Base-by-base conservation (phyloP, 1,139 yeast genomes). In the Suhomyces maxii region DNA sequence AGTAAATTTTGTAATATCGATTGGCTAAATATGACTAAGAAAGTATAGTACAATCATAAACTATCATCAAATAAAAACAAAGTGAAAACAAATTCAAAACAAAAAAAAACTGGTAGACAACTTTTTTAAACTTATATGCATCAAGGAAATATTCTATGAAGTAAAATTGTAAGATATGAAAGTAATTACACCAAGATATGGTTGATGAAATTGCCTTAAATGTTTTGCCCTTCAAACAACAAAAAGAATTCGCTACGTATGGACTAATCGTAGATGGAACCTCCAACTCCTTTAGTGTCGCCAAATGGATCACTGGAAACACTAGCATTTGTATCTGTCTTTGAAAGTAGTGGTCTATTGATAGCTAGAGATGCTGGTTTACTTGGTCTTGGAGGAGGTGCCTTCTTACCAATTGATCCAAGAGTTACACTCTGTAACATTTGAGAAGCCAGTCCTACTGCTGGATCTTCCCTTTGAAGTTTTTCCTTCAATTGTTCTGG, bases 221-320 rank as follows among this genome's bases (percentile, higher is more conserved):
- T 18, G 23, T 18, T 6, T 18, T 18, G 23, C 6, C 6, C 6
- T 18, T 18, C 23, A 18, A 18, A 18, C 3, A 18, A 3, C 3
- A 18, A 18, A 18, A 18, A 3, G 23, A 18, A 18, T 3, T 18
- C 23, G 23, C 23, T 18, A 6, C 6, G 6, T 2, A 26, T 30
- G 33, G n/a, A 26, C 25, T 33, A 61, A 39, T 58, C 59, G 41
- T 62, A 61, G 2, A 53, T 41, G n/a, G 63, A 60, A 38, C 49
- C 50, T 25, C 42, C 60, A n/a, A 77, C 76, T 48, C 72, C 81
- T 53, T 84, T 71, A 13, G 73, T 69, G 58, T 86, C 93, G 9
- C 86, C 89, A 67, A 86, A 86, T 2, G 95, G 95, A 64, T 86
- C 82, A 46, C 79, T 77, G 4, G 66, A 75, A 33, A 64, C 58